Percentiles rank a stretch among this genome's conserved stretches.
These are phyloP conservation scores for Podaxis carcinomalis DNA, from an alignment of 768 basidiomycete genomes.

Conservation along the genomic window DNA sequence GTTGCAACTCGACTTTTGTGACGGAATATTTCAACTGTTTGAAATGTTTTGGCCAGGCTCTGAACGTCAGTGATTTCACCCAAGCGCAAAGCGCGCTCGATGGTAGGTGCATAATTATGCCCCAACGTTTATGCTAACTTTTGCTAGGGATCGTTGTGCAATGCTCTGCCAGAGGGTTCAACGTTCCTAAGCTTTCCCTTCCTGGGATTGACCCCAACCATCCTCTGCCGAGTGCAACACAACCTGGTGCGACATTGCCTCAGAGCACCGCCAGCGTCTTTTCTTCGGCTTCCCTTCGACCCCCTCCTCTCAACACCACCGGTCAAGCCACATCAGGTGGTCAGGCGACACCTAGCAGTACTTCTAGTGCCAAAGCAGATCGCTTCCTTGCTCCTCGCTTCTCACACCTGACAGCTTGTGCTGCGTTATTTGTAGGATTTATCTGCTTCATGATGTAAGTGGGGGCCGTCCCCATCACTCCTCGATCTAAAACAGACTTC, in stretches of 20 bases:
- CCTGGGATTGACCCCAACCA: slow-evolving; percentile 27
- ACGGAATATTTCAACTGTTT: slow-evolving; percentile 29
- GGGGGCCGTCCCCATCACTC: not conserved
- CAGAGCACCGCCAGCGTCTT: not conserved
- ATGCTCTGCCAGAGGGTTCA: slow-evolving; percentile 14
- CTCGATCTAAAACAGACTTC: not conserved
- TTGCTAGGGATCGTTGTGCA: not conserved
- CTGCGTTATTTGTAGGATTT: not conserved
- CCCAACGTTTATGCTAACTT: not conserved
- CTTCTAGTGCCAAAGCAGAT: not conserved
- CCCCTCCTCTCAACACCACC: not conserved
- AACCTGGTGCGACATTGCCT: not conserved
- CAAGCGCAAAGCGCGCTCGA: slow-evolving; percentile 23
- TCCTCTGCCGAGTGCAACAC: slow-evolving; percentile 10
- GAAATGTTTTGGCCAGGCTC: slow-evolving; percentile 25
- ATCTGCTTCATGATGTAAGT: not conserved
- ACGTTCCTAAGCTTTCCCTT: slow-evolving; percentile 20
- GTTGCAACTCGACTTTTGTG: slow-evolving; percentile 29
- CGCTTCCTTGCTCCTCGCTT: slow-evolving; percentile 7
- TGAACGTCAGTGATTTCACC: slow-evolving; percentile 24
- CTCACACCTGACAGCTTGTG: slow-evolving; percentile 5
- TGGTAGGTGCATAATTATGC: slow-evolving; percentile 12
- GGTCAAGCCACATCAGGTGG: slow-evolving; percentile 2
- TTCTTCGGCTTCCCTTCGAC: not conserved
- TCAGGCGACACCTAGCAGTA: not conserved